Conservation (phyloP, 495 filamentous ascomycete species). For the Annulohypoxylon nitens region DNA sequence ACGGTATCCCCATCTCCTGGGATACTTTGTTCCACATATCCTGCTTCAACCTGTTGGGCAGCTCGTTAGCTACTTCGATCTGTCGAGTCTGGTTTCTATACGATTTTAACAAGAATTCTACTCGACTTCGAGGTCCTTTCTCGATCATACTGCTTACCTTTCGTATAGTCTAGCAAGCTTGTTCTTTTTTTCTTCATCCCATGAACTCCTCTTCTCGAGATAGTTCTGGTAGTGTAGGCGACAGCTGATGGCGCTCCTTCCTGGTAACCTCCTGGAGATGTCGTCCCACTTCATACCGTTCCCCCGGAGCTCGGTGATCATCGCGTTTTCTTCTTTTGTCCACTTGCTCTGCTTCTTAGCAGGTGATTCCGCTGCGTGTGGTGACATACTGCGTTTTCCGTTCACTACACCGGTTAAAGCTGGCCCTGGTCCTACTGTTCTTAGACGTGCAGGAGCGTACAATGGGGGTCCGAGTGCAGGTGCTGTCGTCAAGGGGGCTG, state of each 20-base stretch:
- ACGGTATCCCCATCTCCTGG: conserved; percentile 95
- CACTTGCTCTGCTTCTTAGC: conserved; percentile 98
- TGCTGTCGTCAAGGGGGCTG: conserved; percentile 46
- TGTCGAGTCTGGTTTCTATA: neutral
- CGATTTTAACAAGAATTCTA: neutral
- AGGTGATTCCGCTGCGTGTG: conserved; percentile 76
- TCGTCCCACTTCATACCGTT: conserved; percentile 98
- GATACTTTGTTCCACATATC: conserved; percentile 97
- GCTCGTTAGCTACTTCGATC: conserved; percentile 44
- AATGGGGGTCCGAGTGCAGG: conserved; percentile 33
- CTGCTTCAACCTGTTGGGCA: conserved; percentile 81
- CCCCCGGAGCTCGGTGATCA: conserved; percentile 89
- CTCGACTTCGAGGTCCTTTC: neutral
- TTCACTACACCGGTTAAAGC: conserved; percentile 20
- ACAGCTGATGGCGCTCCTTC: conserved; percentile 92
- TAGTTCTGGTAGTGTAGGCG: conserved; percentile 98
- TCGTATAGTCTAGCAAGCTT: conserved; percentile 95
- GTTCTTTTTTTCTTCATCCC: conserved; percentile 98
- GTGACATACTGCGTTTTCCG: conserved; percentile 62
- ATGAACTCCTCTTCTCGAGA: conserved; percentile 87
- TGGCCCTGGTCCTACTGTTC: conserved; percentile 37
- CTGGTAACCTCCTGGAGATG: conserved; percentile 89
- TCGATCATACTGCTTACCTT: conserved; percentile 70
- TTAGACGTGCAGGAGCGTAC: conserved; percentile 34
- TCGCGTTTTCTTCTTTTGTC: conserved; percentile 88